Base-by-base conservation (phyloP, 208 protist species). In the Crithidia acanthocephali region DNA sequence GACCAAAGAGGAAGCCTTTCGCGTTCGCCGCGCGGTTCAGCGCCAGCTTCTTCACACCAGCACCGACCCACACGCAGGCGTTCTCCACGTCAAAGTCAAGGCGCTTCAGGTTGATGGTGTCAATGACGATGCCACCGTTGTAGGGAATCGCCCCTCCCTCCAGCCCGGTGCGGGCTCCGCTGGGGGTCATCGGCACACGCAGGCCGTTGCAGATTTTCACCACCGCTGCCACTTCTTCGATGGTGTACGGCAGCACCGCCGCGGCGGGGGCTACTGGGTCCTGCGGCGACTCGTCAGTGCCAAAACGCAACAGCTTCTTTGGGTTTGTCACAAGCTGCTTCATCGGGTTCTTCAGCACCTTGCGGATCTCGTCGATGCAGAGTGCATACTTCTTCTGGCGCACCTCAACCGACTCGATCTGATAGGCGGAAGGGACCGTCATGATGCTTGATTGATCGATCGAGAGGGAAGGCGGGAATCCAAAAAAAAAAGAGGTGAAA, bases 11-110 rank as follows among this genome's bases (percentile, higher is more conserved):
- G 18, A 88, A 79, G 2, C 86, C 86, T 33, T 57, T 68, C 57
- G 76, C 45, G 23, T 71, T 30, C 15, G 72, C 72, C 16, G 57
- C 78, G 18, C 66, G 33, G 59, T 80, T 68, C 72, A 91, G 66
- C 23, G 73, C 68, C 20, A 85, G 63, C 74, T 91, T 91, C 74
- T 76, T 82, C 77, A 86, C 82, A 22, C 86, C 86, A 6, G 80
- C 86, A 18, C 86, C 86, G 16, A 83, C 86, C 86, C 83, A 91
- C 51, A 88, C 82, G 69, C 79, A 88, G 37, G 75, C 42, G 55
- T 91, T 91, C 22, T 76, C 62, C 50, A 73, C 63, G 56, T 91
- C 80, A 55, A 88, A 81, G 47, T 73, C 71, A 32, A 88, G 79
- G 10, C 42, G 28, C 22, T 48, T 71, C 20, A 91, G 45, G 22